A percentile compares a stretch with the other conserved stretches of the same genome.
Evolutionary conservation across 768 basidiomycete genomes (phyloP).

Genomic region (Tylopilus plumbeoviolaceoides): DNA sequence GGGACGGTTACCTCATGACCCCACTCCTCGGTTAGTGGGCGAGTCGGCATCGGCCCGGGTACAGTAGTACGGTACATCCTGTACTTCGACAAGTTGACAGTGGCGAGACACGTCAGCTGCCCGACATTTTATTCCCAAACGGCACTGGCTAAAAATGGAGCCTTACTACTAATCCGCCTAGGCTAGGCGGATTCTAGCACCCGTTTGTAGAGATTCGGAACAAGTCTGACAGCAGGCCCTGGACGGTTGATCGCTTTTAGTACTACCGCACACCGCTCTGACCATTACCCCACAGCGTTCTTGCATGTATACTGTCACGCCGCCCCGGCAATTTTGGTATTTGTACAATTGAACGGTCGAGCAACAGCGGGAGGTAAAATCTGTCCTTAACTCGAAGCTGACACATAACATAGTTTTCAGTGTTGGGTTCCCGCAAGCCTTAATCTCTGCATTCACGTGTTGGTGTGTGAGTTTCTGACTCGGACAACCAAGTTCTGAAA

Average conservation of each 20-base stretch:
- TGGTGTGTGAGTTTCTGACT: conserved; percentile 77
- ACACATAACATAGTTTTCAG: conserved; percentile 33
- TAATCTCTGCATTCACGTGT: conserved; percentile 87
- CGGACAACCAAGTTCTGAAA: neutral
- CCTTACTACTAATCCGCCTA: no score
- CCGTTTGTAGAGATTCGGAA: no score
- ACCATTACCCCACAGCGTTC: conserved; percentile 60
- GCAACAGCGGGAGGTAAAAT: conserved; percentile 74
- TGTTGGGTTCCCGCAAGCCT: conserved; percentile 90
- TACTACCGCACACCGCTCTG: neutral
- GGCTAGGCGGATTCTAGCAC: no score
- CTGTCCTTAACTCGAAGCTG: neutral
- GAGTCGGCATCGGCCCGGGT: no score
- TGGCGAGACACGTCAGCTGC: no score
- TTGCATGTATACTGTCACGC: conserved; percentile 98
- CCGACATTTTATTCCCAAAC: no score
- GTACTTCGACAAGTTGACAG: no score
- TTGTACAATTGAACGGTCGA: conserved; percentile 84
- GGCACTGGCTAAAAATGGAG: no score
- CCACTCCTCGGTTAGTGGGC: no score
- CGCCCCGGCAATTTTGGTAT: conserved; percentile 90
- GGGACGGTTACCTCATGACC: no score
- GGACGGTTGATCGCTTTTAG: neutral
- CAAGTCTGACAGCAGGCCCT: no score
- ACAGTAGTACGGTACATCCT: no score